These are phyloP conservation scores for Angomonas ambiguus DNA, from an alignment of 208 protist genomes.

Conservation along the genomic window DNA sequence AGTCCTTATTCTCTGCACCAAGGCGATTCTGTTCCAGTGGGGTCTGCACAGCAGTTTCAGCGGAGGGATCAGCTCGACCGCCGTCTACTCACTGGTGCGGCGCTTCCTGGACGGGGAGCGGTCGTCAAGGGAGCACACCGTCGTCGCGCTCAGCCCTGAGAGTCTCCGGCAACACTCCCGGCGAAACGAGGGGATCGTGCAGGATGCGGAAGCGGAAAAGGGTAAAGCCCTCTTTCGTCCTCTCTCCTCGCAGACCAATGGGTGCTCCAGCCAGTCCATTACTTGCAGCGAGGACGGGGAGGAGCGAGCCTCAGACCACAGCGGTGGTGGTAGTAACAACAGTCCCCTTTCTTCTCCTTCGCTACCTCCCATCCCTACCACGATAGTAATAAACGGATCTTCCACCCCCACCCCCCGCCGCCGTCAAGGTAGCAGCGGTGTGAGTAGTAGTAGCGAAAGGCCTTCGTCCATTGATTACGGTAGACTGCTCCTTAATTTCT, in stretches of 20 bases:
- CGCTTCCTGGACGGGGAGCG: slow-evolving; percentile 32
- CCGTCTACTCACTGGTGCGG: slow-evolving; percentile 51
- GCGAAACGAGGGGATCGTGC: neutral
- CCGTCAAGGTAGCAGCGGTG: no score
- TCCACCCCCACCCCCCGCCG: no score
- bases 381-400: no score
- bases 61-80: slow-evolving; percentile 50
- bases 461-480: slow-evolving; percentile 4
- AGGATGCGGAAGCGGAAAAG: neutral
- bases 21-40: slow-evolving; percentile 56
- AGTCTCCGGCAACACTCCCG: slow-evolving; percentile 3
- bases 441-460: no score
- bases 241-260: neutral
- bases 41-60: slow-evolving; percentile 41
- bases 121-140: neutral
- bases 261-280: neutral
- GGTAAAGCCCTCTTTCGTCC: neutral
- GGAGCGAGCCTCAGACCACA: no score
- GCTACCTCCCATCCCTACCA: neutral
- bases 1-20: slow-evolving; percentile 52
- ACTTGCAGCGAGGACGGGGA: neutral
- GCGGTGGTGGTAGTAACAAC: no score
- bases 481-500: slow-evolving; percentile 41
- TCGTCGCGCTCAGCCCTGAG: neutral
- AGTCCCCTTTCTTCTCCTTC: neutral